A percentile compares a stretch with the other conserved stretches of the same genome.
phyloP scores from a whole-genome alignment of 306 rosid species.

The Lotus japonicus region DNA sequence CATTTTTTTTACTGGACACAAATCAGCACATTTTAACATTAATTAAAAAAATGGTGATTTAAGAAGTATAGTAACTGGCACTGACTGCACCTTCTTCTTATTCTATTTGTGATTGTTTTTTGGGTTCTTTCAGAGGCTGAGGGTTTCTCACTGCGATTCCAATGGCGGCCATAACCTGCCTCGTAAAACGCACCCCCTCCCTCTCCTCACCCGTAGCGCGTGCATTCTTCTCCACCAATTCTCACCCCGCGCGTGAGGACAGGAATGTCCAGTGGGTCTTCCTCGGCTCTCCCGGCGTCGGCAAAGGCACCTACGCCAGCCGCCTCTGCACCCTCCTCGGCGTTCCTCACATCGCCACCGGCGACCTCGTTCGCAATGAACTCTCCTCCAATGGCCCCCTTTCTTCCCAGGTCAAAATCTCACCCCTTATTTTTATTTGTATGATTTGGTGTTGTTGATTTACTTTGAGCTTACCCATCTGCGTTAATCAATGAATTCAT shows the following conservation, averaged over 20 bases:
- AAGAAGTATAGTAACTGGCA: too few species aligned
- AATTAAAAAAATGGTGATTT: too few species aligned
- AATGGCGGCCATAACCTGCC: constrained; percentile 87
- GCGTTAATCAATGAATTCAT: background rate
- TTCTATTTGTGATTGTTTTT: too few species aligned
- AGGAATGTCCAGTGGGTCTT: constrained; percentile 90
- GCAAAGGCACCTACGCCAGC: constrained; percentile 89
- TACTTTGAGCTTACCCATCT: background rate
- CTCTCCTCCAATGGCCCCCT: constrained; percentile 70
- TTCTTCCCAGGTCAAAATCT: constrained; percentile 48
- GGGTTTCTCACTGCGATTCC: constrained; percentile 3
- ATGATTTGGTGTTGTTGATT: background rate
- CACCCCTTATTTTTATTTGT: background rate
- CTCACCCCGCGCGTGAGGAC: constrained; percentile 7
- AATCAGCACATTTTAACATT: too few species aligned
- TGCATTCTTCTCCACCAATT: constrained; percentile 15
- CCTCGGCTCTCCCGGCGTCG: constrained; percentile 87
- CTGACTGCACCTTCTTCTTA: too few species aligned
- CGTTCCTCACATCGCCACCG: constrained; percentile 92
- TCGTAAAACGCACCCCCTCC: constrained; percentile 34
- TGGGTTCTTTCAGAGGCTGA: too few species aligned
- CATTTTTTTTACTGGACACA: too few species aligned
- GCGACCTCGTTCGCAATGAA: constrained; percentile 91
- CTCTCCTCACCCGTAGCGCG: constrained; percentile 14
- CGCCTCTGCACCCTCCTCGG: constrained; percentile 77